Evolutionary conservation across 306 rosid genomes (phyloP), one percentile per base, ranked within the genome.

Genomic region (Lupinus albus): DNA sequence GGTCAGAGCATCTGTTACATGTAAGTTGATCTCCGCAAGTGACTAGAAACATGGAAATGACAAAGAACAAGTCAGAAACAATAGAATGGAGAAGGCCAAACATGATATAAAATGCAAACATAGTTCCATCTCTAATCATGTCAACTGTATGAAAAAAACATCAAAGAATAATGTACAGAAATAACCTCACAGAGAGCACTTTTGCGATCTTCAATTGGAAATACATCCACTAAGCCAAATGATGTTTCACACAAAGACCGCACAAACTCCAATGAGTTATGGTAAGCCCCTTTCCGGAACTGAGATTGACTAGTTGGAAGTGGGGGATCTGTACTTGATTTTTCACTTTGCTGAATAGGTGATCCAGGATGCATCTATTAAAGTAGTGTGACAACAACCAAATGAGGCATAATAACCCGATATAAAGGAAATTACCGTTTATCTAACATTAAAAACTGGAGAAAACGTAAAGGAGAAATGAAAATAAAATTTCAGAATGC

Each of bases 121-220:
- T 44, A 65, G 25, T 45, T 44, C 42, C 51, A 49, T 59, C 18
- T 61, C 56, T 61, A 61, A 51, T 11, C 7, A 42, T 65, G 72
- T 42, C 71, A 55, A 39, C 35, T 15, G 73, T 56, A 44, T 64
- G 61, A 80, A 76, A 17, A 70, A 80, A 63, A 39, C 60, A 58
- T 65, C 49, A 64, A 75, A 67, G 72, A 59, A 67, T 25, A 41
- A 48, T 76, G 44, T 51, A 64, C 45, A 28, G 71, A 79, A 75
- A 70, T 65, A 77, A 92, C 98, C 98, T 92, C 96, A 76, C 76
- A 71, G 62, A 92, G 89, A 66, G 95, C 91, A 81, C 72, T 74
- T 66, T 87, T 92, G 64, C 98, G 98, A 79, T 92, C 96, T 81
- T 92, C 96, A 80, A 87, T 61, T 67, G 98, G 96, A 85, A 89